Evolutionary conservation across 306 rosid genomes (phyloP), one percentile per base, ranked within the genome.

Genomic region (Medicago arabica): DNA sequence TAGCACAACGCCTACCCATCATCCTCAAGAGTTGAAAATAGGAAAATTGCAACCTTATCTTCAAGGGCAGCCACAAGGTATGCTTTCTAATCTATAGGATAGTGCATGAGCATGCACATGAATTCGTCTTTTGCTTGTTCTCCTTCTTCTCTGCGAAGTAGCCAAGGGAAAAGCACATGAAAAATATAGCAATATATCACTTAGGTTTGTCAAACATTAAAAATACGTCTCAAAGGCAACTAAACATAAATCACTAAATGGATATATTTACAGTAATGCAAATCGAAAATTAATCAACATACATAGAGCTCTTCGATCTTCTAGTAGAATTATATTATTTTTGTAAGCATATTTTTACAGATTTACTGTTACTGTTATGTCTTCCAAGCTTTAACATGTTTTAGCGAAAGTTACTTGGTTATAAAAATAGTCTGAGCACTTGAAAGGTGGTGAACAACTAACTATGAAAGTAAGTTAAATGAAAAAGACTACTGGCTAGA

Each of bases 71-170:
- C 73, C 78, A 28, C 70, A 18, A 36, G 34, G 58, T 18, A 46
- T 28, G 80, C 74, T 74, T 83, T 77, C 82, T 74, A 69, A 73
- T 75, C 85, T 81, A 91, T 70, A 88, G 89, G 74, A 91, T 83
- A 36, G 88, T 77, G 83, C 96, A 91, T 0, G 87, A 78, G 77
- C 96, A 91, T 43, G 93, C 77, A 70, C 96, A 91, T 38, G 93
- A 79, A 72, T 79, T 91, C 71, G 73, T 84, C 83, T 84, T 85
- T 69, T 77, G 75, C 78, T 46, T 85, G 19, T 65, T 74, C 46
- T 84, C 86, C 74, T 76, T 80, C 83, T 83, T 83, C 43, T 83
- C 93, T 87, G 86, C 84, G 67, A 43, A 67, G 47, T 44, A 77
- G 47, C 49, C 74, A 61, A 25, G 59, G 60, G 54, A 50, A 54